Percentiles rank a stretch among this genome's conserved stretches.
These are phyloP conservation scores for Yamadazyma takamatsuzukensis DNA, from an alignment of 805 yeast species.

Conservation along the genomic window DNA sequence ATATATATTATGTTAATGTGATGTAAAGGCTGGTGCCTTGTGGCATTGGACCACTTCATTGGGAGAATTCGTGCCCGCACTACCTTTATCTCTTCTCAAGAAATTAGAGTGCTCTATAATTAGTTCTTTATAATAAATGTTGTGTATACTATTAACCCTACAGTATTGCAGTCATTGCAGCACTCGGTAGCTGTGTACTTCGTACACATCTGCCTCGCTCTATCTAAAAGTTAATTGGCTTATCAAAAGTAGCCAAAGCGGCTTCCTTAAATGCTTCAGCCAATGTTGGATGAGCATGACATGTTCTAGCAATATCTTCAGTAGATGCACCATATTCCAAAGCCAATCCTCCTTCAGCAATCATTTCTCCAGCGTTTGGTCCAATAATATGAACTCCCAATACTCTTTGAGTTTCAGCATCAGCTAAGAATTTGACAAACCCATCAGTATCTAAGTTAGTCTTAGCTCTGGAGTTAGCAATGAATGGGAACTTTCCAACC, in stretches of 20 bases:
- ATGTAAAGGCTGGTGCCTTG: too few species aligned
- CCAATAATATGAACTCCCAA: slow-evolving; percentile 97
- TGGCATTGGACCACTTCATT: too few species aligned
- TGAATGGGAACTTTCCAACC: slow-evolving; percentile 96
- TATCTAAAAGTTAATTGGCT: slow-evolving; percentile 81
- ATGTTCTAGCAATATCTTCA: slow-evolving; percentile 95
- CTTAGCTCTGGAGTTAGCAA: slow-evolving; percentile 99
- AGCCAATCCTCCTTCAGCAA: slow-evolving; percentile 97
- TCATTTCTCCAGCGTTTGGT: slow-evolving; percentile 99
- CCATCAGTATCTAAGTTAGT: slow-evolving; percentile 97
- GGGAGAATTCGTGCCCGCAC: too few species aligned
- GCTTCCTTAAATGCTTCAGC: slow-evolving; percentile 99
- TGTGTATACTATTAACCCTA: too few species aligned
- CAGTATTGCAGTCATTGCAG: too few species aligned
- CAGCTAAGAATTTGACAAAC: slow-evolving; percentile 91
- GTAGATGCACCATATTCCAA: slow-evolving; percentile 98
- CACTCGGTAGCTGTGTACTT: too few species aligned
- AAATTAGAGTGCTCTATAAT: too few species aligned
- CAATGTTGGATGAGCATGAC: slow-evolving; percentile 98
- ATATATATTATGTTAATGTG: too few species aligned
- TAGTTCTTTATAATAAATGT: too few species aligned
- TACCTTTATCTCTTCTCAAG: too few species aligned
- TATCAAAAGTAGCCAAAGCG: slow-evolving; percentile 85
- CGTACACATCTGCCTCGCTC: too few species aligned
- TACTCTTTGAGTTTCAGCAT: slow-evolving; percentile 94